These are phyloP conservation scores for Debaryomycetaceae sp. DNA, from an alignment of 1,139 yeast genomes.

Conservation along the genomic window DNA sequence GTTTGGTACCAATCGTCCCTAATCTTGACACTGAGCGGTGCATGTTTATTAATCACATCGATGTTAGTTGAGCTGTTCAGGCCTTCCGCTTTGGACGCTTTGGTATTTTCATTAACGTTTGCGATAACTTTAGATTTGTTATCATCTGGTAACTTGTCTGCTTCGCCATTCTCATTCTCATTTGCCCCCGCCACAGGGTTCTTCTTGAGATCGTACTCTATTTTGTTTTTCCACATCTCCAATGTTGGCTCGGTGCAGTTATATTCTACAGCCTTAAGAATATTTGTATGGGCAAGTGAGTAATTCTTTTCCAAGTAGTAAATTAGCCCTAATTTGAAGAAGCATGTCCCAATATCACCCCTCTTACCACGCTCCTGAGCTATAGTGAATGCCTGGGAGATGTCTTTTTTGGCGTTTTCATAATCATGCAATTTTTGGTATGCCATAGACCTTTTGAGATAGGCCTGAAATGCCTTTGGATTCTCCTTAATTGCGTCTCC, in stretches of 20 bases:
- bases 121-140: not conserved
- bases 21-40: constrained; percentile 43
- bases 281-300: constrained; percentile 44
- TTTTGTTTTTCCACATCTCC: constrained; percentile 50
- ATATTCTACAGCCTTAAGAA: constrained; percentile 47
- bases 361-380: constrained; percentile 54
- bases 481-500: constrained; percentile 32
- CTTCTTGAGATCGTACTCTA: constrained; percentile 31
- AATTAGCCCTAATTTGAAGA: constrained; percentile 56
- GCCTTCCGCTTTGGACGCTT: constrained; percentile 2
- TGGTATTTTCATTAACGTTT: constrained; percentile 12
- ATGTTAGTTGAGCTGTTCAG: constrained; percentile 23
- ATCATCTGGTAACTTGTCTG: not conserved
- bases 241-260: constrained; percentile 47
- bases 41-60: constrained; percentile 34
- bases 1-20: constrained; percentile 83
- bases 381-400: constrained; percentile 51
- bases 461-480: constrained; percentile 50
- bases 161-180: constrained; percentile 4
- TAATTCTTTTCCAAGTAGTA: constrained; percentile 45
- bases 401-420: constrained; percentile 49
- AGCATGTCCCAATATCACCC: constrained; percentile 52
- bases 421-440: constrained; percentile 50
- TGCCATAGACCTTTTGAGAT: constrained; percentile 53
- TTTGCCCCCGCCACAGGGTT: constrained; percentile 11